Percentiles rank a stretch among this genome's conserved stretches.
Evolutionary conservation across 176 grass and related monocot species (phyloP).

Genomic region (Triticum dicoccoides): DNA sequence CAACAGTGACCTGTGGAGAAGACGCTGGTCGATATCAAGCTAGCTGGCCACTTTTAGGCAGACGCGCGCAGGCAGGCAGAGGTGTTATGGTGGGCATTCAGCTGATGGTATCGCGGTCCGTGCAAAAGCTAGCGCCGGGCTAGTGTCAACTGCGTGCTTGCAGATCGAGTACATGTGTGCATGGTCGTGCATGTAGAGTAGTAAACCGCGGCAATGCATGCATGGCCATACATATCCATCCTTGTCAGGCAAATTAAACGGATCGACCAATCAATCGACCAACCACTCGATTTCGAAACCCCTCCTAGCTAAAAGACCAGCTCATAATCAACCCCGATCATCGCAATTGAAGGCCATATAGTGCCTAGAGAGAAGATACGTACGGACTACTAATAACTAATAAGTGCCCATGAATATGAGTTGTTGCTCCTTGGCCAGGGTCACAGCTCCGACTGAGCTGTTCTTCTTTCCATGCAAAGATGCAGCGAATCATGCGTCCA

Average conservation of each 20-base stretch:
- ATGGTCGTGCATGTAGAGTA: slow-evolving; percentile 3
- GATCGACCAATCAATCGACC: slow-evolving; percentile 38
- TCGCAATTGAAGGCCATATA: slow-evolving; percentile 31
- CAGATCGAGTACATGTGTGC: neutral
- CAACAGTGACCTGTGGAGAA: slow-evolving; percentile 4
- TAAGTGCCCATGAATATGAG: slow-evolving; percentile 41
- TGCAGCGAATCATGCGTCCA: neutral
- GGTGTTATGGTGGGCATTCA: slow-evolving; percentile 16
- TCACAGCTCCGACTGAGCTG: slow-evolving; percentile 28
- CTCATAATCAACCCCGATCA: slow-evolving; percentile 40
- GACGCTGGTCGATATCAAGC: neutral
- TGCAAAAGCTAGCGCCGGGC: neutral
- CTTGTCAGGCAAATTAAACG: slow-evolving; percentile 7
- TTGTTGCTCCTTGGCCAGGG: slow-evolving; percentile 38
- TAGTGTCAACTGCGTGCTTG: neutral
- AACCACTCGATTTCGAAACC: slow-evolving; percentile 28
- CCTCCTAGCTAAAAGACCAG: slow-evolving; percentile 43
- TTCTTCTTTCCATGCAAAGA: slow-evolving; percentile 20
- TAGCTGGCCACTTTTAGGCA: neutral
- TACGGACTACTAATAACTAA: neutral
- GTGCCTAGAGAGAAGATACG: slow-evolving; percentile 37
- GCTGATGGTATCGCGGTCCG: neutral
- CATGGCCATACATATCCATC: neutral
- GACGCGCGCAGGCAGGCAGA: neutral
- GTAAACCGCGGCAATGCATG: slow-evolving; percentile 4